Base-by-base conservation (phyloP, 345 rosid genomes). In the Firmiana major region DNA sequence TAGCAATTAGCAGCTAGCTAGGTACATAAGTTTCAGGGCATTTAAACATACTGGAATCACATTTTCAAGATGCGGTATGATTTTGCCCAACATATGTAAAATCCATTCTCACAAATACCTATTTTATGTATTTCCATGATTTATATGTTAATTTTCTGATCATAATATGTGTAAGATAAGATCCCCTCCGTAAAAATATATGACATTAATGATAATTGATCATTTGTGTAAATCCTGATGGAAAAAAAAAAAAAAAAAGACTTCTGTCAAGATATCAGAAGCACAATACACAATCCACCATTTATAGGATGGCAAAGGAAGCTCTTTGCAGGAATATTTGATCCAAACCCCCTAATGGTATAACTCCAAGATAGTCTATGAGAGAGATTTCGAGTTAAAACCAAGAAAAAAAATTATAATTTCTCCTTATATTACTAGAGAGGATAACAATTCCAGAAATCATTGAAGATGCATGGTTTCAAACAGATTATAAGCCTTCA, bases 381-480 rank as follows among this genome's bases (percentile, higher is more conserved):
- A 19, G 48, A n/a, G n/a, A n/a, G n/a, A n/a, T n/a, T n/a, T n/a
- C n/a, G n/a, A n/a, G n/a, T n/a, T n/a, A n/a, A n/a, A n/a, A n/a
- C n/a, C n/a, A n/a, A n/a, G n/a, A n/a, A n/a, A n/a, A n/a, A n/a
- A n/a, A n/a, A n/a, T n/a, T n/a, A n/a, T n/a, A n/a, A n/a, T n/a
- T n/a, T 57, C 40, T 42, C 68, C 40, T 42, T 64, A 43, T 38
- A 74, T 36, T 69, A 57, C 71, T 78, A 75, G 90, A 93, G 94
- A 81, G 97, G 79, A 89, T 88, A 12, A 88, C 91, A 68, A 57
- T 87, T 66, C 87, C 89, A 26, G 96, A 92, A 79, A 94, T 91
- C 75, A 78, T 78, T 4, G 87, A 93, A 84, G 96, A 91, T 75
- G 58, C 84, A 75, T 94, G 98, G 98, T 91, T 90, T 76, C 95